phyloP scores from a whole-genome alignment of 163 green algal genomes.

The Smithsoniella earleae region DNA sequence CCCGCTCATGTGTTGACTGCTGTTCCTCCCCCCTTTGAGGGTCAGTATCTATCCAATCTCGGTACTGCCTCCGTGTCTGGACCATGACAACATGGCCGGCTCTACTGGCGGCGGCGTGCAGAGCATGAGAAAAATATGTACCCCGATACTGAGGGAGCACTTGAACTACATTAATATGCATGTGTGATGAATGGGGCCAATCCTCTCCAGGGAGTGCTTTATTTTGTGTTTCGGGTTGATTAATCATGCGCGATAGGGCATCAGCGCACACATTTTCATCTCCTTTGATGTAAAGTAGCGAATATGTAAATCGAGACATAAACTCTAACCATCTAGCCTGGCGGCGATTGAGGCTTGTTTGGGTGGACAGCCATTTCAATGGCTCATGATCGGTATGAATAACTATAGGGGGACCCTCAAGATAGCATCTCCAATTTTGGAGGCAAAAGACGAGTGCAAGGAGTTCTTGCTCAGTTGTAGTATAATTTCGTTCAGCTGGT shows the following conservation, averaged over 20 bases:
- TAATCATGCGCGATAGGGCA: neutral
- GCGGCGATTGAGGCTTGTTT: neutral
- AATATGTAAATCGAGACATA: neutral
- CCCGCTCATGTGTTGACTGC: neutral
- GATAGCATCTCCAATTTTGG: neutral
- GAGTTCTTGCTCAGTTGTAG: slow-evolving; percentile 1
- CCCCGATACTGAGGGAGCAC: neutral
- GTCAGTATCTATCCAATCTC: neutral
- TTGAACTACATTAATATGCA: neutral
- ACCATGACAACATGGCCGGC: neutral
- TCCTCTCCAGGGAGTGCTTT: neutral
- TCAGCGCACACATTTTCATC: neutral
- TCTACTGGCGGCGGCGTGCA: neutral
- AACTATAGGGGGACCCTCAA: neutral
- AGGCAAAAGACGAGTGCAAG: neutral
- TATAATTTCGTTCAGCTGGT: neutral
- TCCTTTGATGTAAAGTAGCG: neutral
- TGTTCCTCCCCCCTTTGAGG: neutral
- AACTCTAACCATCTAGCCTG: neutral
- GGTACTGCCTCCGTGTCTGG: neutral
- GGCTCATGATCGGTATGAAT: slow-evolving; percentile 17
- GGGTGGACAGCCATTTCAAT: neutral
- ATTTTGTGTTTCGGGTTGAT: neutral
- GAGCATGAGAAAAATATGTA: neutral
- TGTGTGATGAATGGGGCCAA: neutral